These are phyloP conservation scores for Lactarius evosmus DNA, from an alignment of 768 basidiomycete genomes.

Conservation along the genomic window DNA sequence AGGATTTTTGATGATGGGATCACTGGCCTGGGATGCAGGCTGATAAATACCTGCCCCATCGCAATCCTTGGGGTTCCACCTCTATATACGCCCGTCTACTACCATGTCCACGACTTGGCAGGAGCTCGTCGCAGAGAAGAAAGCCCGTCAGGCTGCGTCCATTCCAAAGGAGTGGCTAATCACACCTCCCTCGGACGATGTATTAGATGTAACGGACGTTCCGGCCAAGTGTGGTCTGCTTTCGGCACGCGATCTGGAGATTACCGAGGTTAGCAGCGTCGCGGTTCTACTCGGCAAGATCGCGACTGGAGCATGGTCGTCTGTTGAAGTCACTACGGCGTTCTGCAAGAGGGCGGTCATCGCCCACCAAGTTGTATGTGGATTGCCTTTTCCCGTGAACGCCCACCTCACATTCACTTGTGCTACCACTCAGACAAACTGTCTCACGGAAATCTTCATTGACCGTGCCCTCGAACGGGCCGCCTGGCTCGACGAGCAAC, in stretches of 20 bases:
- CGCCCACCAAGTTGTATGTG: conserved; percentile 47
- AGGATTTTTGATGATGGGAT: too few relatives aligned
- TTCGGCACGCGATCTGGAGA: conserved; percentile 52
- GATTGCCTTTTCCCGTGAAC: neutral
- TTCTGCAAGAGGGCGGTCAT: conserved; percentile 50
- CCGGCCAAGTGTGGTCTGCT: conserved; percentile 59
- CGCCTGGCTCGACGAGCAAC: conserved; percentile 41
- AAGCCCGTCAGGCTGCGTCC: conserved; percentile 43
- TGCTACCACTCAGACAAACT: conserved; percentile 39
- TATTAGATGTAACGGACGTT: conserved; percentile 51
- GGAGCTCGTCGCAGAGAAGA: conserved; percentile 24
- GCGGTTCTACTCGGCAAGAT: conserved; percentile 50
- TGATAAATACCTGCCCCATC: neutral
- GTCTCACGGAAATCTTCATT: conserved; percentile 49
- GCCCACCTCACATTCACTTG: neutral
- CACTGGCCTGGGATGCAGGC: too few relatives aligned
- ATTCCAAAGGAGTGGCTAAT: conserved; percentile 69
- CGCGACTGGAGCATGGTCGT: conserved; percentile 52
- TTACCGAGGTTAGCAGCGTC: conserved; percentile 53
- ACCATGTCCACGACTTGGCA: conserved; percentile 23
- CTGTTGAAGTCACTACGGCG: conserved; percentile 48
- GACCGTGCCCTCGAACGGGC: conserved; percentile 44
- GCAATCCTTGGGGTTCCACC: neutral
- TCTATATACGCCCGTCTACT: neutral
- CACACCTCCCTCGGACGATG: conserved; percentile 42